Evolutionary conservation across 2,329 filamentous ascomycete genomes (phyloP).

Genomic region (Thelonectria rubi): DNA sequence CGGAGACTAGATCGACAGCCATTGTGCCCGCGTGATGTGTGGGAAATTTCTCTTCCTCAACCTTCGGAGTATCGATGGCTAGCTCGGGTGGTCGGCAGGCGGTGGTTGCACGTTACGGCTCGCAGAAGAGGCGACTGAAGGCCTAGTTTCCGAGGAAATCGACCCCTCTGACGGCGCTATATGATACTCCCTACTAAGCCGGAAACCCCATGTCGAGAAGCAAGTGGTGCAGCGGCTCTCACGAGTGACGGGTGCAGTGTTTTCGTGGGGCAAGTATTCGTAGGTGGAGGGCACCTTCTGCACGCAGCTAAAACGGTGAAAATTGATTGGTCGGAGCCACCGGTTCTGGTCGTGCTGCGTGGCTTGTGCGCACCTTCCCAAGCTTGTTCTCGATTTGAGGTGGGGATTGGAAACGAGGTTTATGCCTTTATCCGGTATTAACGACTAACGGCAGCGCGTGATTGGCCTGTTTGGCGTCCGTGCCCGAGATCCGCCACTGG

Average conservation of each 20-base stretch:
- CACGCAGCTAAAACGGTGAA: constrained; percentile 32
- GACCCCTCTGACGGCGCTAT: not conserved
- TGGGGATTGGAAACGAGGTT: constrained; percentile 27
- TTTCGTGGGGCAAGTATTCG: not conserved
- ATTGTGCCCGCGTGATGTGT: constrained; percentile 1
- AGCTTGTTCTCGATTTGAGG: constrained; percentile 31
- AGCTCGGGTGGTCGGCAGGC: constrained; percentile 10
- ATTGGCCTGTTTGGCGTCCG: constrained; percentile 27
- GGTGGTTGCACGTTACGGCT: not conserved
- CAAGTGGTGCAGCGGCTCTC: constrained; percentile 16
- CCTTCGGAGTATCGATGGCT: constrained; percentile 12
- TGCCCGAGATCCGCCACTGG: constrained; percentile 27
- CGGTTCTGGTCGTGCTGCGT: constrained; percentile 29
- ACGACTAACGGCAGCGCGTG: constrained; percentile 20
- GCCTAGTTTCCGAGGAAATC: not conserved
- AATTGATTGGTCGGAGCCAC: constrained; percentile 36
- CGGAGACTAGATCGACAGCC: not conserved
- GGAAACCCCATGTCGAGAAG: constrained; percentile 2
- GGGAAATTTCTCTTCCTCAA: constrained; percentile 3
- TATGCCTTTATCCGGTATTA: constrained; percentile 37
- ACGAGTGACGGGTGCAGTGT: constrained; percentile 6
- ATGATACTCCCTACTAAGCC: not conserved
- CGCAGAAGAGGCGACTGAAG: not conserved
- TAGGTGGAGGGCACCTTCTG: constrained; percentile 16
- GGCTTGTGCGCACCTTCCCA: constrained; percentile 27